Evolutionary conservation across 2,329 filamentous ascomycete species (phyloP).

Genomic region (Clarireedia hainanense): DNA sequence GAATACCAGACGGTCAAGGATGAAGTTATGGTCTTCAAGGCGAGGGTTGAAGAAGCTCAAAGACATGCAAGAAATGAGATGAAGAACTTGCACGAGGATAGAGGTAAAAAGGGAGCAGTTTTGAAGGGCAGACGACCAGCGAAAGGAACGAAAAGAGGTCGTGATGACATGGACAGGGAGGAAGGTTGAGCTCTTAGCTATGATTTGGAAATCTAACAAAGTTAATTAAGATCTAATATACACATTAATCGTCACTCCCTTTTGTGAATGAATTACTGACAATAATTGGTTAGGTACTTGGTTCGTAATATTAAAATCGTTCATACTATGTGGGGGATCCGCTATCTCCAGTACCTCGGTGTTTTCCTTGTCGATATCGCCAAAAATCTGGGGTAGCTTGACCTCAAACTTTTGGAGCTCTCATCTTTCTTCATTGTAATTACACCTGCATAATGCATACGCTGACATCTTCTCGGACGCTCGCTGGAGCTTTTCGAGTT

Average conservation of each 20-base stretch:
- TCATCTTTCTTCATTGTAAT: neutral
- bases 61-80: conserved; percentile 71
- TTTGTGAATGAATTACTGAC: too few species aligned
- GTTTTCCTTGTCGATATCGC: neutral
- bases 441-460: conserved; percentile 12
- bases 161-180: conserved; percentile 38
- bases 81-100: conserved; percentile 69
- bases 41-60: conserved; percentile 76
- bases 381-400: conserved; percentile 12
- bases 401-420: conserved; percentile 1
- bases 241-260: neutral
- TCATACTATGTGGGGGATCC: neutral
- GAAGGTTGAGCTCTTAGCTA: conserved; percentile 22
- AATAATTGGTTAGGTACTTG: too few species aligned
- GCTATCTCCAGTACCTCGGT: neutral
- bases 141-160: conserved; percentile 39
- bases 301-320: neutral
- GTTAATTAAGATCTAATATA: neutral
- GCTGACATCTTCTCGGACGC: conserved; percentile 7
- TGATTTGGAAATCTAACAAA: neutral
- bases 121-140: conserved; percentile 42
- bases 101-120: conserved; percentile 39
- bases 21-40: conserved; percentile 75
- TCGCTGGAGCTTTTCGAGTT: conserved; percentile 17
- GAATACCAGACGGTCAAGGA: conserved; percentile 68